Percentiles rank a stretch among this genome's conserved stretches.
These are phyloP conservation scores for Flaveria linearis DNA, from an alignment of 129 eudicot genomes.

Conservation along the genomic window DNA sequence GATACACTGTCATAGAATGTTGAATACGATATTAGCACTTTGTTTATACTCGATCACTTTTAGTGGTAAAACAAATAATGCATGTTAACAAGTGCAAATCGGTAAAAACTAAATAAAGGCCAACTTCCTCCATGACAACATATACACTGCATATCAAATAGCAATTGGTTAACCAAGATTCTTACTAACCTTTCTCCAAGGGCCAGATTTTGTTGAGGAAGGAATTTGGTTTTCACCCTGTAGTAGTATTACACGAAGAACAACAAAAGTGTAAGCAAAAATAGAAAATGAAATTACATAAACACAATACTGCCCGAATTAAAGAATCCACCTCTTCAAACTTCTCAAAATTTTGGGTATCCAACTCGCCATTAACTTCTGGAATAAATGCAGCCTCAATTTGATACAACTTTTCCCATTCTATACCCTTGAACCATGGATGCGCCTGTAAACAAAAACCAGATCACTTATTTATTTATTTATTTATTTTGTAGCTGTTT, in stretches of 20 bases:
- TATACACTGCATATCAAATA: neutral
- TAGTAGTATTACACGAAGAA: slow-evolving; percentile 22
- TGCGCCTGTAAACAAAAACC: slow-evolving; percentile 62
- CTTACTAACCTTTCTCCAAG: slow-evolving; percentile 90
- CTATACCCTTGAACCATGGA: slow-evolving; percentile 80
- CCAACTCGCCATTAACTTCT: slow-evolving; percentile 93
- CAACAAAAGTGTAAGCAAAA: slow-evolving; percentile 11
- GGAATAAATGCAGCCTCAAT: slow-evolving; percentile 93
- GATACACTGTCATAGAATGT: neutral
- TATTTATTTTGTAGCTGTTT: slow-evolving; percentile 10
- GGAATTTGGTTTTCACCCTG: slow-evolving; percentile 75
- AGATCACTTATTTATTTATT: slow-evolving; percentile 6
- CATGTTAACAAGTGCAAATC: neutral
- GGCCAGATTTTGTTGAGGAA: slow-evolving; percentile 74
- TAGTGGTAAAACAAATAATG: neutral
- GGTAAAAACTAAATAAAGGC: neutral
- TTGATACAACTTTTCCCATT: slow-evolving; percentile 84
- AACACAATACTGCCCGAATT: neutral
- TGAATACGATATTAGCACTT: neutral
- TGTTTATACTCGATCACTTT: neutral
- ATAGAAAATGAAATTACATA: neutral
- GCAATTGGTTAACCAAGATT: slow-evolving; percentile 12
- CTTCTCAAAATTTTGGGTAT: slow-evolving; percentile 95
- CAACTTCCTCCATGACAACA: neutral
- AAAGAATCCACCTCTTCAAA: slow-evolving; percentile 70